Evolutionary conservation across 2,329 filamentous ascomycete species (phyloP), one percentile per base, ranked within the genome.

Genomic region (Sporothrix euskadiensis): DNA sequence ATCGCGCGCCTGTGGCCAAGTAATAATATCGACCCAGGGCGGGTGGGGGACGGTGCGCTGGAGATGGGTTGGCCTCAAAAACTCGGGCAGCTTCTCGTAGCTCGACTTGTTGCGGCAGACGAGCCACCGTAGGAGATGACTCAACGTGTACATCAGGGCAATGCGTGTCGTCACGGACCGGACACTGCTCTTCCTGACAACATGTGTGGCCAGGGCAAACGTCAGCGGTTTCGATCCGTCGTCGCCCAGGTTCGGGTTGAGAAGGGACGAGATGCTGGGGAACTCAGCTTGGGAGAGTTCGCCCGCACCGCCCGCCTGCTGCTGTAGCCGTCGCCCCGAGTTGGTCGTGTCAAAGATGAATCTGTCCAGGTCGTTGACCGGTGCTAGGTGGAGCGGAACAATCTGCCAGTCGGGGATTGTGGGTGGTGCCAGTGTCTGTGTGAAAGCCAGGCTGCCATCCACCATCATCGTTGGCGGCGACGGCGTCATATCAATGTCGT

Each of bases 11-110:
- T 71, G 35, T 1, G 73, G 73, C 73, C 73, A 73, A 0, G 59
- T 71, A 2, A 79, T 75, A 5, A 76, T 73, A 66, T 78, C 77
- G 49, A 78, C 75, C 78, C 78, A 79, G 1, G 76, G 74, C 0
- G 78, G 78, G 63, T 79, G 78, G 0, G 78, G 76, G 1, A 78
- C 75, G 6, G 74, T 78, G 9, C 73, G 69, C 54, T 79, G 78
- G 8, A 78, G 74, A 10, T 76, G 73, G 0, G 77, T 79, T 5
- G 78, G 78, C 19, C 73, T 68, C 30, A 79, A 70, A 57, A 75
- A 78, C 0, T 59, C 75, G 4, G 78, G 78, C 16, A 79, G 76
- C 47, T 75, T 73, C 4, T 76, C 75, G 75, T 79, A 79, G 57
- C 72, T 78, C 49, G 76, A 73, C 69, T 77, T 75, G 52, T 76